Evolutionary conservation across 345 rosid genomes (phyloP).

Genomic region (Lepidium aucheri): DNA sequence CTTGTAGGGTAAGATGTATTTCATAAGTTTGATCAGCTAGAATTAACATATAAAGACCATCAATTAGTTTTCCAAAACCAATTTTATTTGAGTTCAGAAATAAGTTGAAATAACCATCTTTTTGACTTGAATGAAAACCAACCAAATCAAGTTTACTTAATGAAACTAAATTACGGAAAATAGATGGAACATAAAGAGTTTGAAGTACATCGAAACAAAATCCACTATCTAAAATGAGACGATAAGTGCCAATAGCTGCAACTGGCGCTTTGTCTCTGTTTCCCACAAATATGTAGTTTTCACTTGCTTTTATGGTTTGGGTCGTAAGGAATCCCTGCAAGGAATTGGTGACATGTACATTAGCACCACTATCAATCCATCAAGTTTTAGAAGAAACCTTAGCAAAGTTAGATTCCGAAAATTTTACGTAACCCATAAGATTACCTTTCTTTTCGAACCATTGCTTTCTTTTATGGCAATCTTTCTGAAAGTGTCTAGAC

Average conservation of each 20-base stretch:
- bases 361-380: neutral
- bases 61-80: too few relatives aligned
- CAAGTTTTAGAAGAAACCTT: neutral
- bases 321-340: neutral
- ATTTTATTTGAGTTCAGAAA: too few relatives aligned
- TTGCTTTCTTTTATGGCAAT: neutral
- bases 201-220: neutral
- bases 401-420: neutral
- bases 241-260: neutral
- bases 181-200: neutral
- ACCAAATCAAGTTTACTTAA: neutral
- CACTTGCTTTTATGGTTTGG: neutral
- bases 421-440: neutral
- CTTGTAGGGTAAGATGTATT: neutral
- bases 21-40: too few relatives aligned
- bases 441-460: constrained; percentile 8
- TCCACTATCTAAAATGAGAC: too few relatives aligned
- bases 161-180: too few relatives aligned
- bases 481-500: neutral
- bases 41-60: too few relatives aligned
- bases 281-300: neutral
- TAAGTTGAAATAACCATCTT: neutral
- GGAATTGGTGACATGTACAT: neutral
- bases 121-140: neutral
- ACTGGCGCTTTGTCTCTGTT: neutral